Percentiles rank a stretch among this genome's conserved stretches.
These are phyloP conservation scores for Phialemonium atrogriseum DNA, from an alignment of 2,329 filamentous ascomycete genomes.

Conservation along the genomic window DNA sequence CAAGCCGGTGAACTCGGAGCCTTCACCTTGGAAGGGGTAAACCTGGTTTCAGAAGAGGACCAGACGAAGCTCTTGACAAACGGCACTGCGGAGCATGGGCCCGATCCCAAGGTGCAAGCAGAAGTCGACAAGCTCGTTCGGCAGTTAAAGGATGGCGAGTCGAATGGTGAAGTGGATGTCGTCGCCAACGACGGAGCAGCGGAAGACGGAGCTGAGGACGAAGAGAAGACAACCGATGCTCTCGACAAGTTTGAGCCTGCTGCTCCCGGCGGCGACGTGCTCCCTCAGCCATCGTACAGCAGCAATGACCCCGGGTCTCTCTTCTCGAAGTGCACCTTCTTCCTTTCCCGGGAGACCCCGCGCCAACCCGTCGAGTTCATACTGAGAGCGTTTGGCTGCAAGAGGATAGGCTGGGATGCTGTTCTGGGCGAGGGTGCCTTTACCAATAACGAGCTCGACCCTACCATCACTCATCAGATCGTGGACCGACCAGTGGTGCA, in stretches of 20 bases:
- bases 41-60: conserved; percentile 46
- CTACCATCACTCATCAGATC: conserved; percentile 90
- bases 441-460: conserved; percentile 80
- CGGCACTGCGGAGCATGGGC: conserved; percentile 41
- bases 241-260: conserved; percentile 90
- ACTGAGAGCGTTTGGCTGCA: conserved; percentile 89
- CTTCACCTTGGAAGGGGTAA: conserved; percentile 76
- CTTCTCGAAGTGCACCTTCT: conserved; percentile 85
- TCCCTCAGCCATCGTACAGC: conserved; percentile 67
- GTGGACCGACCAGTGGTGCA: conserved; percentile 80
- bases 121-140: conserved; percentile 62
- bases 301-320: conserved; percentile 63
- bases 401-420: conserved; percentile 88
- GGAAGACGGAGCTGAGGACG: conserved; percentile 32
- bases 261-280: conserved; percentile 74
- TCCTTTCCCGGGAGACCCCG: conserved; percentile 87
- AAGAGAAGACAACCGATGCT: conserved; percentile 45
- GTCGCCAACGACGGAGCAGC: conserved; percentile 31
- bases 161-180: conserved; percentile 28
- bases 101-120: conserved; percentile 55
- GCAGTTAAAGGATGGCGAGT: conserved; percentile 49
- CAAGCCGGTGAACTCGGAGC: conserved; percentile 83
- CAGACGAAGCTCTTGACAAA: conserved; percentile 46
- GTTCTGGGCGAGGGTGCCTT: conserved; percentile 88
- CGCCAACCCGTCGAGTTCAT: conserved; percentile 87